A percentile compares a stretch with the other conserved stretches of the same genome.
phyloP scores from a whole-genome alignment of 768 basidiomycete genomes.

The Panellus pusillus region DNA sequence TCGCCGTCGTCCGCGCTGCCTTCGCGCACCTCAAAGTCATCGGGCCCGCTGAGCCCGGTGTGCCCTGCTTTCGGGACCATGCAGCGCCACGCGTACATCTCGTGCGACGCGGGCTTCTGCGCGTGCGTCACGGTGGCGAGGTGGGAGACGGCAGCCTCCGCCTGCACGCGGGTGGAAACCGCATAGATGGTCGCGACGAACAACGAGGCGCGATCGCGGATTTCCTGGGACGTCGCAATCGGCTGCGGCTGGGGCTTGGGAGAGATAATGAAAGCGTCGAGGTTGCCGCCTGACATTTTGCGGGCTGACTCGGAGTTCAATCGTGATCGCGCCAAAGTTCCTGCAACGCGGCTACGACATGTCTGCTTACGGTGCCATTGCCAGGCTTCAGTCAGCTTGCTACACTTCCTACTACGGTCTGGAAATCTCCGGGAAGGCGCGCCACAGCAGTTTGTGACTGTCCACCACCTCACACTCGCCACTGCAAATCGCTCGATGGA shows the following conservation, averaged over 20 bases:
- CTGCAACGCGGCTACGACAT: conserved; percentile 31
- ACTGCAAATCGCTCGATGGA: conserved; percentile 42
- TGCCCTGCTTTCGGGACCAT: conserved; percentile 68
- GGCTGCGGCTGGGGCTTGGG: conserved; percentile 46
- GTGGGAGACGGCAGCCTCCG: conserved; percentile 48
- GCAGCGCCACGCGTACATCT: conserved; percentile 78
- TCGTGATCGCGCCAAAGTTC: too few species aligned
- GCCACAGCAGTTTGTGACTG: conserved; percentile 45
- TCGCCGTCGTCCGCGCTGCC: conserved; percentile 80
- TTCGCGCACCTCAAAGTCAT: conserved; percentile 69
- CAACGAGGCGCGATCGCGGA: conserved; percentile 71
- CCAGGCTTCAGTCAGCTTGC: conserved; percentile 7
- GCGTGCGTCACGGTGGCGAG: conserved; percentile 59
- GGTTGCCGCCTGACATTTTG: conserved; percentile 24
- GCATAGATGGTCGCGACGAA: conserved; percentile 67
- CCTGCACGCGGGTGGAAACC: conserved; percentile 54
- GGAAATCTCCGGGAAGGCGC: neutral
- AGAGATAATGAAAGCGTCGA: conserved; percentile 56
- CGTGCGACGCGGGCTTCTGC: conserved; percentile 60
- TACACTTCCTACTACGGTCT: conserved; percentile 24
- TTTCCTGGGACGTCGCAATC: conserved; percentile 65
- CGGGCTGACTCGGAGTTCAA: too few species aligned
- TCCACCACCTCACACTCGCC: conserved; percentile 51
- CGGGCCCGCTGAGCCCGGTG: conserved; percentile 67
- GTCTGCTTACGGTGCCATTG: conserved; percentile 75